phyloP scores from a whole-genome alignment of 495 filamentous ascomycete species.

The Penicillium coffeae region DNA sequence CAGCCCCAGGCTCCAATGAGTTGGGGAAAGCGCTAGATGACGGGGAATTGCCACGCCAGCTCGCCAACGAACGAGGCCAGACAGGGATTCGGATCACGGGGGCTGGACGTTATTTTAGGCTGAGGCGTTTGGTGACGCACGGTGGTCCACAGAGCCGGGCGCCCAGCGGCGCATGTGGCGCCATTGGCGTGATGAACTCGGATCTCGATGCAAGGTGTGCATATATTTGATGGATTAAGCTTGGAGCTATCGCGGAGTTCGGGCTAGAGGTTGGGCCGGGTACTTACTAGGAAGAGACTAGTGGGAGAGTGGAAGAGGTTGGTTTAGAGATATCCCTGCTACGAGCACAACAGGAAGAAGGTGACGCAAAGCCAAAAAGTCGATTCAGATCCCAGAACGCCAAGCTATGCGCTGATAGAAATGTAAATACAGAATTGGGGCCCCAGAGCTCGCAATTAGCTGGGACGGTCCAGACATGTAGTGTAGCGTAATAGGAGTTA shows the following conservation, averaged over 20 bases:
- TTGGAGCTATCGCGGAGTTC: too few species aligned
- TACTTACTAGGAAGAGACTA: background rate
- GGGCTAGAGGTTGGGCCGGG: too few species aligned
- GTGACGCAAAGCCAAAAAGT: background rate
- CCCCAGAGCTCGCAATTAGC: background rate
- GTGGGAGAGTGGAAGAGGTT: background rate
- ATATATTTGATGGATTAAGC: background rate
- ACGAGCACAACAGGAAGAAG: background rate
- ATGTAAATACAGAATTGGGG: conserved; percentile 2
- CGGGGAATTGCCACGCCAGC: too few species aligned
- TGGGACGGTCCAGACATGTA: background rate
- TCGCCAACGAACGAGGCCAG: too few species aligned
- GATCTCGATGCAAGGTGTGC: background rate
- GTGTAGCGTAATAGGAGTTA: background rate
- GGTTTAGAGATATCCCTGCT: background rate
- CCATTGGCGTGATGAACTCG: background rate
- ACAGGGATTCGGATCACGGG: too few species aligned
- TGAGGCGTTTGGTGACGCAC: conserved; percentile 17
- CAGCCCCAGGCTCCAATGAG: background rate
- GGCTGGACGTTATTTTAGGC: conserved; percentile 16
- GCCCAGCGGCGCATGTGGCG: conserved; percentile 4
- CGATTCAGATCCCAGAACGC: conserved; percentile 16
- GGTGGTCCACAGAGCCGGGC: conserved; percentile 11
- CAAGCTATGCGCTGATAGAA: conserved; percentile 20
- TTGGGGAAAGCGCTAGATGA: background rate